Percentiles rank a stretch among this genome's conserved stretches.
Conservation (phyloP, 352 stramenopile species). For the Blastocystis sp. region DNA sequence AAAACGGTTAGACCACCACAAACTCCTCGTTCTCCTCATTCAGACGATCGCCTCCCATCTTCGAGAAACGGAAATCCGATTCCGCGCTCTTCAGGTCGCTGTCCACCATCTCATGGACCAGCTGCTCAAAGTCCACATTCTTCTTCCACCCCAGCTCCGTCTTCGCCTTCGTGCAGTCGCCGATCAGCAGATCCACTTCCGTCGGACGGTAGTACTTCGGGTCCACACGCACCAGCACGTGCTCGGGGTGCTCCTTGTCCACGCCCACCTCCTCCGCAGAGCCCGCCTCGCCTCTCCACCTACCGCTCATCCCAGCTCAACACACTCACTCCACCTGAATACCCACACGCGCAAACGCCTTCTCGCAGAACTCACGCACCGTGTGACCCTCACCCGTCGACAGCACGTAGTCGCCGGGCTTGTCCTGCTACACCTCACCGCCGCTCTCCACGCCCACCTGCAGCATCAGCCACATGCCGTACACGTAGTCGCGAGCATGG, state of each 20-base stretch:
- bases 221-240: slow-evolving; percentile 89
- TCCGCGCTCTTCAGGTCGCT: not conserved
- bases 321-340: slow-evolving; percentile 88
- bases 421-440: slow-evolving; percentile 74
- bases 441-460: slow-evolving; percentile 74
- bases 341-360: slow-evolving; percentile 85
- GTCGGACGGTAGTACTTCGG: slow-evolving; percentile 94
- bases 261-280: slow-evolving; percentile 86
- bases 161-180: slow-evolving; percentile 88
- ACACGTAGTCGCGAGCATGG: slow-evolving; percentile 94
- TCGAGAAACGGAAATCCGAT: slow-evolving; percentile 35
- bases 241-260: slow-evolving; percentile 76
- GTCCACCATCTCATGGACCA: slow-evolving; percentile 92
- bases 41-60: not conserved
- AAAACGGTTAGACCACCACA: slow-evolving; percentile 11
- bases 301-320: slow-evolving; percentile 60
- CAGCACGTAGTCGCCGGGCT: slow-evolving; percentile 85
- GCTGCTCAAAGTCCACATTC: slow-evolving; percentile 83
- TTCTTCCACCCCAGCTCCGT: slow-evolving; percentile 85
- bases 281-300: slow-evolving; percentile 73
- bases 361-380: slow-evolving; percentile 95
- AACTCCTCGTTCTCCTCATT: slow-evolving; percentile 48
- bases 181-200: slow-evolving; percentile 93
- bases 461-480: slow-evolving; percentile 98
- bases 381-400: slow-evolving; percentile 92